phyloP scores from a whole-genome alignment of 345 rosid genomes.

The Abelmoschus esculentus region DNA sequence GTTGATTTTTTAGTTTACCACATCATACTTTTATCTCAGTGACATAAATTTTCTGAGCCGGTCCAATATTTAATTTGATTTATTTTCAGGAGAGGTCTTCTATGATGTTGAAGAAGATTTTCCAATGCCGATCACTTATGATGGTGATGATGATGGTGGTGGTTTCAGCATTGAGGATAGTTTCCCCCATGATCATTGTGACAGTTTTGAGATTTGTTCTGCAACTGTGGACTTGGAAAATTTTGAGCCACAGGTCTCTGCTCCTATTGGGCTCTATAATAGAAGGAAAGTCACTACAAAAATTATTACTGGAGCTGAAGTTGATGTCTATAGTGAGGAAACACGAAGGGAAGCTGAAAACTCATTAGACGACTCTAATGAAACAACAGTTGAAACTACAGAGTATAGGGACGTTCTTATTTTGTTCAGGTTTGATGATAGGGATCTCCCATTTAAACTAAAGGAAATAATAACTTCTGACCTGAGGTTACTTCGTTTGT shows the following conservation, averaged over 20 bases:
- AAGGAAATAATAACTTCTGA: constrained; percentile 66
- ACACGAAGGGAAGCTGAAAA: constrained; percentile 35
- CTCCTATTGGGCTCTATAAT: constrained; percentile 64
- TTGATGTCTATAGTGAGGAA: constrained; percentile 57
- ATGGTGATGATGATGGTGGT: constrained; percentile 40
- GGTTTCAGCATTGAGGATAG: constrained; percentile 28
- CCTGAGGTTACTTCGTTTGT: constrained; percentile 68
- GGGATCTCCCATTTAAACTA: constrained; percentile 71
- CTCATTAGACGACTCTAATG: constrained; percentile 20
- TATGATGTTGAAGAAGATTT: constrained; percentile 72
- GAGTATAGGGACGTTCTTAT: constrained; percentile 67
- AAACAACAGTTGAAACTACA: constrained; percentile 34
- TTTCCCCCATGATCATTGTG: constrained; percentile 29
- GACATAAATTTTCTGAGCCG: constrained; percentile 6
- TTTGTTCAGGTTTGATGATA: constrained; percentile 68
- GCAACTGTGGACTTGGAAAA: constrained; percentile 20
- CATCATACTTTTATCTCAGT: neutral
- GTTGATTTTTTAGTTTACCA: neutral
- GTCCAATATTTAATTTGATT: neutral
- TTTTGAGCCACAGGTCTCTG: constrained; percentile 57
- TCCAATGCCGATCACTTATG: constrained; percentile 17
- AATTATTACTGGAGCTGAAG: constrained; percentile 37
- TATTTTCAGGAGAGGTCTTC: constrained; percentile 64
- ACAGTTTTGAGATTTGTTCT: constrained; percentile 29
- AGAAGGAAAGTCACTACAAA: constrained; percentile 61